Evolutionary conservation across 2,329 filamentous ascomycete genomes (phyloP), one percentile per base, ranked within the genome.

Genomic region (Knufia fluminis): DNA sequence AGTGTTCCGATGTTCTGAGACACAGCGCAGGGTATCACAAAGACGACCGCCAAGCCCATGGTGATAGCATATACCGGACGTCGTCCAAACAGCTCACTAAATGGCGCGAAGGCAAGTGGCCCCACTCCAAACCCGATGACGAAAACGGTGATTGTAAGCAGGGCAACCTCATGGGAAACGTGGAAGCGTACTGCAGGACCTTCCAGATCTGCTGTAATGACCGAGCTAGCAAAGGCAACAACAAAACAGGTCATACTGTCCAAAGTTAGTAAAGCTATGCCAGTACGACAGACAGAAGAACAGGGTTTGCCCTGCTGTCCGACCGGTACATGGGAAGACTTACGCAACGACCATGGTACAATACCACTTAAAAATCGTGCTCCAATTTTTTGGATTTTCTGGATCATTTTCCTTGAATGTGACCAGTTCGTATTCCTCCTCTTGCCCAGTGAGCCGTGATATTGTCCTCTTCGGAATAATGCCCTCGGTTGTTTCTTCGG

Each of bases 301-400:
- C n/a, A n/a, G n/a, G n/a, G n/a, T n/a, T n/a, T n/a, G n/a, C n/a
- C n/a, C n/a, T n/a, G n/a, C n/a, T n/a, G n/a, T n/a, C n/a, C n/a
- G n/a, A n/a, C n/a, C n/a, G n/a, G n/a, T n/a, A n/a, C n/a, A n/a
- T n/a, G n/a, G n/a, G n/a, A n/a, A n/a, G n/a, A n/a, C n/a, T n/a
- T n/a, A 54, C 1, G 88, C 85, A 0, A 94, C 86, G 14, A 87
- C 80, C 83, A 94, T 88, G 20, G 88, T 95, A 61, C 79, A 83
- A 61, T 83, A 86, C 86, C 86, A 91, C 67, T 90, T 92, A 65
- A 72, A 83, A 1, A 68, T 71, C 65, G 87, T 88, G 50, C 76
- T 79, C 85, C 85, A 92, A 66, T 91, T 92, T 73, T 91, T 91
- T 0, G 87, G 86, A 82, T 74, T 1, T 35, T 36, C 43, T 19